Base-by-base conservation (phyloP, 1,284 basidiomycete genomes). In the Tylopilus orsonianus region DNA sequence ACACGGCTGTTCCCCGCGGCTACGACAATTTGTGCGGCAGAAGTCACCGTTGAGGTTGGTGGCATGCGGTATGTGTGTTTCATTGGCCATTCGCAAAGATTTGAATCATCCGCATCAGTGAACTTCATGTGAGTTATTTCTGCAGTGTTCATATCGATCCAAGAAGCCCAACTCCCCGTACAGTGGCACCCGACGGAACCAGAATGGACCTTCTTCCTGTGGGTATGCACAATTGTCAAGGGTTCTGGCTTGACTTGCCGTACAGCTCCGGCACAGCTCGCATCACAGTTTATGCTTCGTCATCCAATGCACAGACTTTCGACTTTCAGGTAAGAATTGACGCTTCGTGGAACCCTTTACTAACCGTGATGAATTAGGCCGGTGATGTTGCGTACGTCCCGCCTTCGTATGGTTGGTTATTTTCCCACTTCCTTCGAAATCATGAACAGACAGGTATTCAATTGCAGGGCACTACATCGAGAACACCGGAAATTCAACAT, bases 301-400 rank as follows among this genome's bases (percentile, higher is more conserved):
- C 61, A 2, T 52, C 63, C 9, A 67, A 56, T 14, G 77, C 79
- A 5, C 52, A 65, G 16, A 79, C 78, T 0, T 71, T 69, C 45
- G 67, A 79, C 53, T 75, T 75, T 57, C 66, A 70, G 56, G 71
- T 69, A 50, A 36, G 62, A 52, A 2, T 29, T 2, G 5, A n/a
- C 5, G 18, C 23, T 48, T 0, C 13, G 24, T 38, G 22, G 14
- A 43, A 35, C 13, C 18, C 46, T 32, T 50, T 26, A 32, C 4
- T 35, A 36, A 48, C 16, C 5, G 8, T 23, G 18, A 42, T 41
- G 1, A 26, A 37, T 16, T 42, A 83, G 74, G 67, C 75, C 7
- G 82, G 83, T 8, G 83, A 86, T 58, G 69, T 83, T 19, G 81
- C 78, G 23, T 81, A 81, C 53, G 65, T 81, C 8, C 78, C 78